These are phyloP conservation scores for Alternaria atra DNA, from an alignment of 2,329 filamentous ascomycete species.

Conservation along the genomic window DNA sequence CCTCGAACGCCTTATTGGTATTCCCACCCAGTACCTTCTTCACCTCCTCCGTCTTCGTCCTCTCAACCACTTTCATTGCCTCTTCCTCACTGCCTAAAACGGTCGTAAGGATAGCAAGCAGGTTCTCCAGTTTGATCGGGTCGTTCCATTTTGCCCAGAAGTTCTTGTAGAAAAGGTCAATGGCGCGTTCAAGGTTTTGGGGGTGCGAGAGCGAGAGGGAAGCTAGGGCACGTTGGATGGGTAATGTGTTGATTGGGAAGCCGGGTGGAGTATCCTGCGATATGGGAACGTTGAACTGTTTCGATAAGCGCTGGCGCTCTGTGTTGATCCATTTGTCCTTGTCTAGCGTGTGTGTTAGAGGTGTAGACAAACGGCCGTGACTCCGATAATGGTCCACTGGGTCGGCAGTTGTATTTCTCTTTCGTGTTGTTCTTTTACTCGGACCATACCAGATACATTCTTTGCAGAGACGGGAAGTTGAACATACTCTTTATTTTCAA, in stretches of 20 bases:
- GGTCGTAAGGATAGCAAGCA: conserved; percentile 55
- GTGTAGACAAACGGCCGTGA: neutral
- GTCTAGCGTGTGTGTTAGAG: conserved; percentile 53
- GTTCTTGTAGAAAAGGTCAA: conserved; percentile 60
- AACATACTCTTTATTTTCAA: conserved; percentile 64
- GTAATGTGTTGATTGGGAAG: conserved; percentile 64
- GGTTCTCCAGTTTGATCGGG: conserved; percentile 57
- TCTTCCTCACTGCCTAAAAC: conserved; percentile 58
- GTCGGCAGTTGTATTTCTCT: neutral
- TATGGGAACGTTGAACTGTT: conserved; percentile 64
- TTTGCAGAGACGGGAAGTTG: neutral
- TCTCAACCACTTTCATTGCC: conserved; percentile 55
- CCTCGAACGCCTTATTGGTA: conserved; percentile 61
- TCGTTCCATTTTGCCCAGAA: conserved; percentile 62
- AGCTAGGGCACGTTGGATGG: conserved; percentile 62
- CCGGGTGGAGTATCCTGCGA: conserved; percentile 54
- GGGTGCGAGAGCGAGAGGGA: conserved; percentile 58
- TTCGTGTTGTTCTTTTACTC: neutral
- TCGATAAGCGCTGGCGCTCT: conserved; percentile 65
- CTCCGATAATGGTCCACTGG: neutral
- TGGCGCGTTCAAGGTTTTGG: conserved; percentile 50
- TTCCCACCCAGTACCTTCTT: conserved; percentile 60
- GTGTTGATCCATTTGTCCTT: conserved; percentile 66
- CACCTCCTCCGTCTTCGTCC: conserved; percentile 50
- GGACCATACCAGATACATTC: neutral